These are phyloP conservation scores for Elsinoe fawcettii DNA, from an alignment of 2,329 filamentous ascomycete genomes.

Conservation along the genomic window DNA sequence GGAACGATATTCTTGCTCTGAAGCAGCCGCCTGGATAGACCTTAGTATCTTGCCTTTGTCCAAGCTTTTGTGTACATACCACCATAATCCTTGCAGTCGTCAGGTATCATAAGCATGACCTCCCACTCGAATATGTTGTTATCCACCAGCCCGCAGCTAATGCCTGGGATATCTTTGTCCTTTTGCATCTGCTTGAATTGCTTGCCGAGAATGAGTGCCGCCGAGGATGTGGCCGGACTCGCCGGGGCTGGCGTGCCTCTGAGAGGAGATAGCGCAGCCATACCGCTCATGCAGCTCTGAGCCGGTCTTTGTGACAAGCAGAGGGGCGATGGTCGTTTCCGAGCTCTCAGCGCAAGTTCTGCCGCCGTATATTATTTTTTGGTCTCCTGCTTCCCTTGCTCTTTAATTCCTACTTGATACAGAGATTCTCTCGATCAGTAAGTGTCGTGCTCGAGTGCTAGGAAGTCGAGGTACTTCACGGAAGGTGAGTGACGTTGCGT, in stretches of 20 bases:
- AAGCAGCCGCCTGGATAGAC: constrained; percentile 71
- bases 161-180: constrained; percentile 84
- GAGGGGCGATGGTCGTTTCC: background rate
- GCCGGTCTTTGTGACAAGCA: background rate
- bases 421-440: too few species aligned
- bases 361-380: background rate
- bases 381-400: too few species aligned
- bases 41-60: background rate
- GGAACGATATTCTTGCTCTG: constrained; percentile 75
- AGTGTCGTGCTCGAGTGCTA: too few species aligned
- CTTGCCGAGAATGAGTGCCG: constrained; percentile 66
- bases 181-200: constrained; percentile 93
- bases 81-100: constrained; percentile 72
- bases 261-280: constrained; percentile 1
- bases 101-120: constrained; percentile 96
- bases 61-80: constrained; percentile 44
- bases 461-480: background rate
- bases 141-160: constrained; percentile 81
- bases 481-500: background rate
- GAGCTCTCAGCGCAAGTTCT: background rate
- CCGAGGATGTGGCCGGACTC: constrained; percentile 38
- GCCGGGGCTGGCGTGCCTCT: background rate
- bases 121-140: constrained; percentile 96
- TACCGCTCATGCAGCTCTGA: background rate
- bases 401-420: too few species aligned